A percentile compares a stretch with the other conserved stretches of the same genome.
These are phyloP conservation scores for Kazachstania taianensis DNA, from an alignment of 805 yeast species.

Conservation along the genomic window DNA sequence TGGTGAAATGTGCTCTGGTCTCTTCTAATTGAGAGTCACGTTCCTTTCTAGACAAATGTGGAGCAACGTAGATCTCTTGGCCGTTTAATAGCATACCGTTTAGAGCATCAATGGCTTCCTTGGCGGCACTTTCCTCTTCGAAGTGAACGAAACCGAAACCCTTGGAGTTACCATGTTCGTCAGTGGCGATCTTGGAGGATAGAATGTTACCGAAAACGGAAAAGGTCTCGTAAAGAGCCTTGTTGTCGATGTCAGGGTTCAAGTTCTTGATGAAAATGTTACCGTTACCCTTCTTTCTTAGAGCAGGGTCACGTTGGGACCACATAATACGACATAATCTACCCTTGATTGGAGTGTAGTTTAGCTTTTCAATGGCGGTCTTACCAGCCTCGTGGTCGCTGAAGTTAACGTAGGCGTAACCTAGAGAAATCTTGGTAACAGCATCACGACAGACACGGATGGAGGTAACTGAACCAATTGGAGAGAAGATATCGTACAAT, in stretches of 20 bases:
- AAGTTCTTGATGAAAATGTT: constrained; percentile 97
- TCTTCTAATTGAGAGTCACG: constrained; percentile 89
- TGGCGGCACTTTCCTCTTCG: constrained; percentile 86
- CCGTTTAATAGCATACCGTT: constrained; percentile 98
- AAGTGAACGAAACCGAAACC: constrained; percentile 98
- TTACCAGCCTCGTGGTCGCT: constrained; percentile 83
- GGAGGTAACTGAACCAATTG: constrained; percentile 89
- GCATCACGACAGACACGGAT: constrained; percentile 99
- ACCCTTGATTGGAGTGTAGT: constrained; percentile 89
- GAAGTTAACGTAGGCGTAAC: constrained; percentile 97
- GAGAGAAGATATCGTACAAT: constrained; percentile 88
- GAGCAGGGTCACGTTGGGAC: constrained; percentile 97
- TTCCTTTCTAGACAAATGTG: constrained; percentile 84
- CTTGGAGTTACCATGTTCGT: constrained; percentile 81
- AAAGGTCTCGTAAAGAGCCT: constrained; percentile 96
- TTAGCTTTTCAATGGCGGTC: constrained; percentile 88
- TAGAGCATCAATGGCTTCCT: constrained; percentile 90
- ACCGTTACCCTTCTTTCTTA: constrained; percentile 91
- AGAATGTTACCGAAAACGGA: constrained; percentile 91
- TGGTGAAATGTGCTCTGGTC: constrained; percentile 87
- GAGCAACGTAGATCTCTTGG: constrained; percentile 91
- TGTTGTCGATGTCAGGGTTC: constrained; percentile 97
- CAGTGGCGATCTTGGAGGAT: constrained; percentile 95
- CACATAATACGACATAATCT: constrained; percentile 98
- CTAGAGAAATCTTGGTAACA: constrained; percentile 89